A percentile compares a stretch with the other conserved stretches of the same genome.
phyloP scores from a whole-genome alignment of 2,329 filamentous ascomycete species.

The Coniella lustricola region DNA sequence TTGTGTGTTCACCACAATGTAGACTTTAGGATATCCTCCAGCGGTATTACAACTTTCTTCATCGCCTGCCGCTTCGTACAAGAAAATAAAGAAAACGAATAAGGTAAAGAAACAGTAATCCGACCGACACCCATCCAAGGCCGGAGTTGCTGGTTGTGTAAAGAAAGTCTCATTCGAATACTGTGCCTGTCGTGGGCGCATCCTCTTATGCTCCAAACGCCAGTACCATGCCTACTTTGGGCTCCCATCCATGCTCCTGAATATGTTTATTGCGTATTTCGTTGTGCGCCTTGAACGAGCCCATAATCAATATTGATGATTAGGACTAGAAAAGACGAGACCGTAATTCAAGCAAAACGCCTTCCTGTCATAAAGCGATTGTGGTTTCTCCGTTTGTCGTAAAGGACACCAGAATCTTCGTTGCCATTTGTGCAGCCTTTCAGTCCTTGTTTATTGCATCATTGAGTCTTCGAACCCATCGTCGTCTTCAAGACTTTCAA shows the following conservation, averaged over 20 bases:
- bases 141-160: neutral
- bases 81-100: neutral
- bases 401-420: neutral
- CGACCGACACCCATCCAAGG: neutral
- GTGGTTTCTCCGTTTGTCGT: neutral
- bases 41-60: no score
- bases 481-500: conserved; percentile 82
- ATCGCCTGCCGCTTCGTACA: neutral
- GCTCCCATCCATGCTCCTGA: conserved; percentile 10
- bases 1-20: no score
- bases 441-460: conserved; percentile 48
- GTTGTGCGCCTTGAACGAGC: neutral
- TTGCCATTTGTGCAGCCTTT: neutral
- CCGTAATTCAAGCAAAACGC: neutral
- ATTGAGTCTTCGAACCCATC: conserved; percentile 63
- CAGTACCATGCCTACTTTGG: conserved; percentile 7
- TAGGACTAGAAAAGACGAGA: neutral
- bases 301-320: neutral
- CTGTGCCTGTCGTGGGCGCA: no score
- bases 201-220: neutral
- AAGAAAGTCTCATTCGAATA: neutral
- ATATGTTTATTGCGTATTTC: conserved; percentile 10
- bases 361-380: neutral
- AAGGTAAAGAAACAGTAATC: neutral
- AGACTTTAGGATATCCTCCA: no score